Evolutionary conservation across 257 asterid species (phyloP).

Genomic region (Petunia axillaris): DNA sequence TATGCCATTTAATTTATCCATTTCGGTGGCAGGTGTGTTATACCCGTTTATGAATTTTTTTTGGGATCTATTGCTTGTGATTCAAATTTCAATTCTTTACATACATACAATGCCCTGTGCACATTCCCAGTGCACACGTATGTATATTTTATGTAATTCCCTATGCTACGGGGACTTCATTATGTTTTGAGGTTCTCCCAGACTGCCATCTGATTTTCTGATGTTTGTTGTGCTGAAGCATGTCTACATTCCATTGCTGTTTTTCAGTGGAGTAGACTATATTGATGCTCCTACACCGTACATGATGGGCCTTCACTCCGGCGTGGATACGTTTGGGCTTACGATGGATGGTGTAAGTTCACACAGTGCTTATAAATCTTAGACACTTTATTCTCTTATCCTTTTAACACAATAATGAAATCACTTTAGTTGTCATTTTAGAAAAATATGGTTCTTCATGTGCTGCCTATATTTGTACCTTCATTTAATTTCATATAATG

Average conservation of each 20-base stretch:
- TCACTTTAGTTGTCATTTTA: not conserved
- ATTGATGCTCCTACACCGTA: conserved; percentile 99
- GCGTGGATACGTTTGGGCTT: conserved; percentile 88
- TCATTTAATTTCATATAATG: not conserved
- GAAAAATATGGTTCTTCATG: not conserved
- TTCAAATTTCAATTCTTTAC: conserved; percentile 5
- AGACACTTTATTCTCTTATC: conserved; percentile 1
- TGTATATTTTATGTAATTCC: conserved; percentile 21
- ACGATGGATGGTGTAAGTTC: conserved; percentile 97
- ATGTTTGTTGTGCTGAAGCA: conserved; percentile 89
- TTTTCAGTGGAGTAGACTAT: conserved; percentile 99
- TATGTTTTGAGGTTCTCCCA: conserved; percentile 33
- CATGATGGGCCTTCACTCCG: conserved; percentile 99
- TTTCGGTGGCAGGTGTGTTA: conserved; percentile 95
- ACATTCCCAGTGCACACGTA: conserved; percentile 29
- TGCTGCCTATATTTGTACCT: conserved; percentile 13
- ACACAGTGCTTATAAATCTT: conserved; percentile 15
- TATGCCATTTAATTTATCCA: conserved; percentile 97
- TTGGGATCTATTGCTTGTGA: conserved; percentile 15
- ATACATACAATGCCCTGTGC: not conserved
- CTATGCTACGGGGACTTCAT: conserved; percentile 31
- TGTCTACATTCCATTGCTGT: conserved; percentile 98
- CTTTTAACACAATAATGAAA: conserved; percentile 14
- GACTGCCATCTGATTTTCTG: conserved; percentile 54
- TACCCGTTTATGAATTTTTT: conserved; percentile 13